These are phyloP conservation scores for Dalbergia oliveri DNA, from an alignment of 306 rosid genomes.

Conservation along the genomic window DNA sequence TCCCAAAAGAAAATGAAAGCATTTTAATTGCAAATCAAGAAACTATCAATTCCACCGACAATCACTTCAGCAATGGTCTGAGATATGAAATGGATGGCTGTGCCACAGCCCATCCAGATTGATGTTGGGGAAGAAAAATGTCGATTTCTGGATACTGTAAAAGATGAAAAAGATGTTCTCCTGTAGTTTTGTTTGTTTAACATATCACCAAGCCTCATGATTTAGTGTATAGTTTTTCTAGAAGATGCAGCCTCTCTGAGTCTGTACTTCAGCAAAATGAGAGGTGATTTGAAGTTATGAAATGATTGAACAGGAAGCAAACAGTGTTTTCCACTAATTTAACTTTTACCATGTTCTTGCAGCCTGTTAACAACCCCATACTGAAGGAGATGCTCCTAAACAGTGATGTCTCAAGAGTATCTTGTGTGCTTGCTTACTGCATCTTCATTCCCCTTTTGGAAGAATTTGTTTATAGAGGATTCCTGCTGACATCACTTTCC, in stretches of 20 bases:
- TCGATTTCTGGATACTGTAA: too few species aligned
- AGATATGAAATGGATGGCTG: too few species aligned
- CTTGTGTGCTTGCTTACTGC: conserved; percentile 68
- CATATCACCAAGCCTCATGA: background rate
- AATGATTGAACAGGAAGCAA: background rate
- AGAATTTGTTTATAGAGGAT: conserved; percentile 83
- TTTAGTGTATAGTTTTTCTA: background rate
- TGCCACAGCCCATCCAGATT: too few species aligned
- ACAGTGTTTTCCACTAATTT: background rate
- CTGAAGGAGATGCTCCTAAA: conserved; percentile 69
- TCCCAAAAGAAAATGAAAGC: background rate
- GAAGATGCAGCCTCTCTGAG: background rate
- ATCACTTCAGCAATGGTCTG: background rate
- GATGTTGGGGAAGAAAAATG: too few species aligned
- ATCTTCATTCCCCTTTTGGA: conserved; percentile 75
- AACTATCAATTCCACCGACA: background rate
- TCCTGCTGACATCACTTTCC: conserved; percentile 70
- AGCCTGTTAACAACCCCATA: conserved; percentile 68
- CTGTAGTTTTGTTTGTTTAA: background rate
- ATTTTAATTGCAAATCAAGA: conserved; percentile 35
- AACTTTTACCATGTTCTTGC: conserved; percentile 43
- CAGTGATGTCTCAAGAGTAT: conserved; percentile 63
- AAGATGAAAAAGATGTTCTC: background rate
- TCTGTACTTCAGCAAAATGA: background rate
- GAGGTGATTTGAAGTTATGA: background rate